Percentiles rank a stretch among this genome's conserved stretches.
Conservation (phyloP, 441 rosid species). For the Capsella rubella region DNA sequence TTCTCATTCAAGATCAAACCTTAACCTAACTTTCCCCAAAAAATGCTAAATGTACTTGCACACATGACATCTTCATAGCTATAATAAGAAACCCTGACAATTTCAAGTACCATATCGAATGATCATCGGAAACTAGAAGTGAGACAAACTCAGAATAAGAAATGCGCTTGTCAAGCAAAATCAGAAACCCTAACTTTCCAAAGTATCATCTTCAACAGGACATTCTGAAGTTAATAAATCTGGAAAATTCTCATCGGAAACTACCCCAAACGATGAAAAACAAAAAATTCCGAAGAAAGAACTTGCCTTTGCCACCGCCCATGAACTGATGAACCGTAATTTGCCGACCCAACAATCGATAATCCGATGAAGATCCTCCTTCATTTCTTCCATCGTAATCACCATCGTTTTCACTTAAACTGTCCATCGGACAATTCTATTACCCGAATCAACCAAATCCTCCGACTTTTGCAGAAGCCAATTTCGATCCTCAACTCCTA, state of each 20-base stretch:
- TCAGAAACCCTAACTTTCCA: slow-evolving; percentile 32
- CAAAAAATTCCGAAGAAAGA: background rate
- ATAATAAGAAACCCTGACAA: background rate
- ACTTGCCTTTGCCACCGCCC: slow-evolving; percentile 85
- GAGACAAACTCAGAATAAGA: background rate
- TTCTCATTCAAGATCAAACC: slow-evolving; percentile 28
- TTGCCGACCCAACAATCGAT: slow-evolving; percentile 71
- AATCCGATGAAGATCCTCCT: slow-evolving; percentile 45
- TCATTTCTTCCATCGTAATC: slow-evolving; percentile 53
- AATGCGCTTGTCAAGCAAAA: slow-evolving; percentile 21
- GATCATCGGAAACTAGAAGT: background rate
- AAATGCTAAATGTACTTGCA: background rate
- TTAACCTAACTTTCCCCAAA: slow-evolving; percentile 21
- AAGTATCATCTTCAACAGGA: background rate
- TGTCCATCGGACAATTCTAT: slow-evolving; percentile 50
- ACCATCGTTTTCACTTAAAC: slow-evolving; percentile 46
- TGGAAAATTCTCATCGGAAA: background rate
- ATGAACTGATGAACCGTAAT: slow-evolving; percentile 76
- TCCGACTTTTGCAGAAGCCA: background rate
- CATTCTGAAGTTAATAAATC: background rate
- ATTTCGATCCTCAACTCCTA: background rate
- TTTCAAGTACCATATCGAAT: background rate
- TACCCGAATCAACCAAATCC: background rate
- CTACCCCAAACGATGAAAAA: background rate
- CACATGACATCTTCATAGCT: background rate